Percentiles rank a stretch among this genome's conserved stretches.
phyloP scores from a whole-genome alignment of 1,284 basidiomycete genomes.

The Pseudozyma sp. region DNA sequence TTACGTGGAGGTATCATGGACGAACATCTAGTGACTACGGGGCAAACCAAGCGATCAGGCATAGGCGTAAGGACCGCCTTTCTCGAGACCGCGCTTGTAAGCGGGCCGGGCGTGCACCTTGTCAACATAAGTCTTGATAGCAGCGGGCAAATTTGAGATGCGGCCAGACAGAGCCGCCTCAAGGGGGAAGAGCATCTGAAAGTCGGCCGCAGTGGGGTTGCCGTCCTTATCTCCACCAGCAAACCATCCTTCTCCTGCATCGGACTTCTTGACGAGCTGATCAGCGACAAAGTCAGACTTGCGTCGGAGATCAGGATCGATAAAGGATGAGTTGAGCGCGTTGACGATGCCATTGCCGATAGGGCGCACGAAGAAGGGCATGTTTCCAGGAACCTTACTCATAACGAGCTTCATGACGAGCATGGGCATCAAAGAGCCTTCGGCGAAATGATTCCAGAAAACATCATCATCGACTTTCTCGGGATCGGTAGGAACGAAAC shows the following conservation, averaged over 20 bases:
- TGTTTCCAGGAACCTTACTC: slow-evolving; percentile 55
- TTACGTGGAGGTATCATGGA: too few relatives aligned
- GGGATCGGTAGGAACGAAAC: slow-evolving; percentile 36
- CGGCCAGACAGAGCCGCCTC: slow-evolving; percentile 59
- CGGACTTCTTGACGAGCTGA: slow-evolving; percentile 48
- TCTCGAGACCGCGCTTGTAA: slow-evolving; percentile 60
- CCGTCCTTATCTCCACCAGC: slow-evolving; percentile 66
- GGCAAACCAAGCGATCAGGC: slow-evolving; percentile 15
- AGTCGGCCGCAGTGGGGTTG: slow-evolving; percentile 66
- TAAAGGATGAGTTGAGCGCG: slow-evolving; percentile 45
- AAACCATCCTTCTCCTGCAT: slow-evolving; percentile 56
- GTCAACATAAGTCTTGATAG: slow-evolving; percentile 60
- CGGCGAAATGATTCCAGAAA: slow-evolving; percentile 65
- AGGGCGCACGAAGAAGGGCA: slow-evolving; percentile 65
- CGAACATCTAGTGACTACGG: too few relatives aligned
- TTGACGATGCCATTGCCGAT: slow-evolving; percentile 54
- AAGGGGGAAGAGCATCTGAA: slow-evolving; percentile 66
- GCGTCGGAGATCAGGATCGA: slow-evolving; percentile 59
- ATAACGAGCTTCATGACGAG: slow-evolving; percentile 64
- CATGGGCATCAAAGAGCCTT: slow-evolving; percentile 64
- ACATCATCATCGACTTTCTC: slow-evolving; percentile 57
- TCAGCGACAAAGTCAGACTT: slow-evolving; percentile 51
- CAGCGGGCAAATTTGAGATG: slow-evolving; percentile 38
- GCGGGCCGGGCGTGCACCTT: slow-evolving; percentile 61
- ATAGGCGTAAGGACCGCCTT: slow-evolving; percentile 61